Evolutionary conservation across 1,284 basidiomycete genomes (phyloP).

Genomic region (Ustilago xerochloae): DNA sequence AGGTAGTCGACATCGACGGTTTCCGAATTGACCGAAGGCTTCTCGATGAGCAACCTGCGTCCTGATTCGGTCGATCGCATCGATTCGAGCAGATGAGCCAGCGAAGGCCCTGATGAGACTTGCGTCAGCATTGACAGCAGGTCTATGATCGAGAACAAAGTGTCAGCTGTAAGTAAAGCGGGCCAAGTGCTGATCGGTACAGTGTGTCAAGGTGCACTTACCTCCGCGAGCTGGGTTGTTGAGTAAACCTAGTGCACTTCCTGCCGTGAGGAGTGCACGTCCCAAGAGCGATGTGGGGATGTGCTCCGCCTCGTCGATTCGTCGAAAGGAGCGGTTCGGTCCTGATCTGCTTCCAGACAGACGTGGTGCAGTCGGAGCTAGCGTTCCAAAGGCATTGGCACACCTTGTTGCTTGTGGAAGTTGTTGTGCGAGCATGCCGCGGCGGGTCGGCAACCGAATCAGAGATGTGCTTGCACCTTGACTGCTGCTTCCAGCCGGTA

Average conservation of each 20-base stretch:
- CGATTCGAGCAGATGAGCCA: slow-evolving; percentile 80
- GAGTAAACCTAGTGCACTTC: slow-evolving; percentile 85
- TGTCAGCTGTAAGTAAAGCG: neutral
- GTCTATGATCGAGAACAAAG: slow-evolving; percentile 2
- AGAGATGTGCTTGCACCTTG: slow-evolving; percentile 22
- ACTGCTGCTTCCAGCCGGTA: slow-evolving; percentile 12
- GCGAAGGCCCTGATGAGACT: slow-evolving; percentile 71
- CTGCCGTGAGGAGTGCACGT: slow-evolving; percentile 79
- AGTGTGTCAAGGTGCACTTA: slow-evolving; percentile 69
- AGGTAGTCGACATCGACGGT: slow-evolving; percentile 79
- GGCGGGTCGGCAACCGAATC: slow-evolving; percentile 7
- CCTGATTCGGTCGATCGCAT: slow-evolving; percentile 78
- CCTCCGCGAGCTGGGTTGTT: slow-evolving; percentile 85
- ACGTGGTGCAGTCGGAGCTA: slow-evolving; percentile 8
- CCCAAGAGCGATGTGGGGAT: slow-evolving; percentile 20
- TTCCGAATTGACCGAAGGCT: slow-evolving; percentile 82
- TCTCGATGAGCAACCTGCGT: slow-evolving; percentile 79
- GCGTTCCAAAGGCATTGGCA: neutral
- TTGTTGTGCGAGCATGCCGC: neutral
- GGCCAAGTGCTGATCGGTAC: neutral
- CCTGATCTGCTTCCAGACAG: neutral
- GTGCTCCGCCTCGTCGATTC: slow-evolving; percentile 42
- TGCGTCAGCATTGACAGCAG: slow-evolving; percentile 59
- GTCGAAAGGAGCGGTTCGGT: neutral
- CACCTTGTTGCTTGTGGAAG: neutral